Evolutionary conservation across 257 asterid species (phyloP).

Genomic region (Penstemon eatonii): DNA sequence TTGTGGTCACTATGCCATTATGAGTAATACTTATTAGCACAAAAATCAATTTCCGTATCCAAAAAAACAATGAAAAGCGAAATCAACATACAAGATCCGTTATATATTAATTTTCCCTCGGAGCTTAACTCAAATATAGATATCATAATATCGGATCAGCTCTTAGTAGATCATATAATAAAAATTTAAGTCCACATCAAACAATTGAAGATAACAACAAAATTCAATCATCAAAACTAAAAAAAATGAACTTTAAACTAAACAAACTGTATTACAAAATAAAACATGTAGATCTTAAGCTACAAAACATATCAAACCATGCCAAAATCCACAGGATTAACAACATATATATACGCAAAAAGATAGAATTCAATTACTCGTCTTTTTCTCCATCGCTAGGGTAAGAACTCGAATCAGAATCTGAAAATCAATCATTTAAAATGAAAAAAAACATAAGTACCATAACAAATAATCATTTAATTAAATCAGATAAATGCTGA

Average conservation of each 20-base stretch:
- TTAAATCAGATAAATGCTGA: slow-evolving; percentile 30
- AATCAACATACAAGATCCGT: neutral
- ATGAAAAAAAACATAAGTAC: no score
- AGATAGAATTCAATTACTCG: slow-evolving; percentile 44
- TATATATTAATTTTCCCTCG: slow-evolving; percentile 1
- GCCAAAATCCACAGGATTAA: neutral
- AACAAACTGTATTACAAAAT: no score
- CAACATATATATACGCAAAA: neutral
- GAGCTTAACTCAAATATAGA: neutral
- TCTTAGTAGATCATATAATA: slow-evolving; percentile 14
- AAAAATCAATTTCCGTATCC: no score
- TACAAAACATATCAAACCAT: slow-evolving; percentile 22
- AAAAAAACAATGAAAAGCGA: no score
- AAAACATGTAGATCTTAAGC: no score
- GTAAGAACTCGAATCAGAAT: no score
- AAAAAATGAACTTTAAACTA: neutral
- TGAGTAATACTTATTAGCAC: no score
- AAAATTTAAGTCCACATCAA: slow-evolving; percentile 14
- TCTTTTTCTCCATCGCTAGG: slow-evolving; percentile 45
- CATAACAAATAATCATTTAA: slow-evolving; percentile 26
- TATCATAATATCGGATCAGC: neutral
- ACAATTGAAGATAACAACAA: slow-evolving; percentile 4
- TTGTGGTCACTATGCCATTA: no score
- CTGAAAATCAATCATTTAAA: no score
- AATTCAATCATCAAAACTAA: slow-evolving; percentile 21